Evolutionary conservation across 805 yeast genomes (phyloP).

Genomic region (Metschnikowia similis): DNA sequence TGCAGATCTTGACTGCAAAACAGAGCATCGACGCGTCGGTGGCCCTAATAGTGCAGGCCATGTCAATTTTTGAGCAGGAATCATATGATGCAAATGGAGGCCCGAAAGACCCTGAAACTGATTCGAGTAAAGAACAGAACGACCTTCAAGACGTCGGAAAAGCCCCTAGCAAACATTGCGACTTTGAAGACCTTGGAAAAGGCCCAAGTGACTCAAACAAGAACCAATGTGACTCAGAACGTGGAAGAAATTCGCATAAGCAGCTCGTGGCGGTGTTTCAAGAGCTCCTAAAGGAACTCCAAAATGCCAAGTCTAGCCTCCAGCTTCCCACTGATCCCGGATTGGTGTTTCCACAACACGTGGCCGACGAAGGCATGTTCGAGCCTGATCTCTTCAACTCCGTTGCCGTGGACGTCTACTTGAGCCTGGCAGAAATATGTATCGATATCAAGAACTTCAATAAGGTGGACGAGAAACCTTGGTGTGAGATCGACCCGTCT

Average conservation of each 20-base stretch:
- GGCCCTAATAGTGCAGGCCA: slow-evolving; percentile 24
- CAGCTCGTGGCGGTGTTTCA: slow-evolving; percentile 23
- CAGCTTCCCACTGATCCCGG: slow-evolving; percentile 51
- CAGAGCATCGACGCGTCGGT: slow-evolving; percentile 33
- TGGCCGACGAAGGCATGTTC: slow-evolving; percentile 32
- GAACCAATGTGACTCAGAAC: too few species aligned
- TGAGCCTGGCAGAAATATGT: slow-evolving; percentile 59
- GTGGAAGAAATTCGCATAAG: slow-evolving; percentile 9
- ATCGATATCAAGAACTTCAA: slow-evolving; percentile 53
- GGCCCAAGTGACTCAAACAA: neutral
- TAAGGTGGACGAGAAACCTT: slow-evolving; percentile 53
- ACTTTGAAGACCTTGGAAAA: too few species aligned
- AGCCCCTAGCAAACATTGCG: too few species aligned
- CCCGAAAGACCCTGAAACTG: slow-evolving; percentile 2
- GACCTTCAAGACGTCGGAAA: too few species aligned
- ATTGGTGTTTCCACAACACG: slow-evolving; percentile 56
- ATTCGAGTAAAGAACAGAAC: slow-evolving; percentile 1
- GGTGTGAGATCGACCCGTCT: slow-evolving; percentile 49
- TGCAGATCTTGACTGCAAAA: slow-evolving; percentile 47
- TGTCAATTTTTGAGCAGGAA: slow-evolving; percentile 14
- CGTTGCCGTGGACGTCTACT: slow-evolving; percentile 53
- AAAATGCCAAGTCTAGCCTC: slow-evolving; percentile 22
- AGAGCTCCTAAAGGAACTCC: slow-evolving; percentile 21
- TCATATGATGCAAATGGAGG: neutral
- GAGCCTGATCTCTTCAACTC: slow-evolving; percentile 46